Evolutionary conservation across 2,329 filamentous ascomycete species (phyloP).

Genomic region (Penicillium sp.): DNA sequence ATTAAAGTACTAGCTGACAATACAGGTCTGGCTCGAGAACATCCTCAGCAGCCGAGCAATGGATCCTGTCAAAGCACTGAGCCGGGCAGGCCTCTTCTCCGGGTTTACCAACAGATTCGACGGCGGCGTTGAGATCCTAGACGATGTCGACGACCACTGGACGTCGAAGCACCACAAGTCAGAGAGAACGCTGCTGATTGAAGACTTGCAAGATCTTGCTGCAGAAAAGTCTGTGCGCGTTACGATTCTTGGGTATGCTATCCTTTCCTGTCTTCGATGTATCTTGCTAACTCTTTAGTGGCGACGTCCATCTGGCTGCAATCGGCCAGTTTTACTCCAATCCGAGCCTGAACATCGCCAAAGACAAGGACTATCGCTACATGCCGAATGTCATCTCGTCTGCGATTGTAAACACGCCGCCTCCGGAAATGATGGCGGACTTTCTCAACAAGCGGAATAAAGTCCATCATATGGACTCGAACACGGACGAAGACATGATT

Average conservation of each 20-base stretch:
- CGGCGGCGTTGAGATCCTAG: conserved; percentile 83
- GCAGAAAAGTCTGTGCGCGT: conserved; percentile 88
- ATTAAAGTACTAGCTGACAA: conserved; percentile 30
- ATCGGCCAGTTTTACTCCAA: conserved; percentile 95
- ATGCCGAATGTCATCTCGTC: conserved; percentile 96
- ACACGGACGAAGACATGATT: conserved; percentile 95
- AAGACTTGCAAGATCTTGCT: conserved; percentile 88
- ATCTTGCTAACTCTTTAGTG: conserved; percentile 47
- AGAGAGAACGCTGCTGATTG: conserved; percentile 80
- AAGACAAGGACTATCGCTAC: conserved; percentile 90
- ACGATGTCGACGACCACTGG: conserved; percentile 96
- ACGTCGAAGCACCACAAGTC: conserved; percentile 91
- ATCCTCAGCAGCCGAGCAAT: conserved; percentile 77
- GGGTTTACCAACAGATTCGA: conserved; percentile 83
- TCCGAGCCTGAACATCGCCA: conserved; percentile 72
- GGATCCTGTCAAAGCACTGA: conserved; percentile 84
- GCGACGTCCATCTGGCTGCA: conserved; percentile 89
- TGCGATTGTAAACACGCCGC: conserved; percentile 88
- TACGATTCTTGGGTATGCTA: conserved; percentile 70
- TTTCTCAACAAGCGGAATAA: conserved; percentile 91
- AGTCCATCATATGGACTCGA: conserved; percentile 58
- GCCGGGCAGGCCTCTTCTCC: conserved; percentile 75
- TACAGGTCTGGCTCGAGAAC: conserved; percentile 62
- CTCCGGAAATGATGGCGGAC: conserved; percentile 82
- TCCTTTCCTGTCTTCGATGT: not conserved